These are phyloP conservation scores for Gautieria morchelliformis DNA, from an alignment of 768 basidiomycete species.

Conservation along the genomic window DNA sequence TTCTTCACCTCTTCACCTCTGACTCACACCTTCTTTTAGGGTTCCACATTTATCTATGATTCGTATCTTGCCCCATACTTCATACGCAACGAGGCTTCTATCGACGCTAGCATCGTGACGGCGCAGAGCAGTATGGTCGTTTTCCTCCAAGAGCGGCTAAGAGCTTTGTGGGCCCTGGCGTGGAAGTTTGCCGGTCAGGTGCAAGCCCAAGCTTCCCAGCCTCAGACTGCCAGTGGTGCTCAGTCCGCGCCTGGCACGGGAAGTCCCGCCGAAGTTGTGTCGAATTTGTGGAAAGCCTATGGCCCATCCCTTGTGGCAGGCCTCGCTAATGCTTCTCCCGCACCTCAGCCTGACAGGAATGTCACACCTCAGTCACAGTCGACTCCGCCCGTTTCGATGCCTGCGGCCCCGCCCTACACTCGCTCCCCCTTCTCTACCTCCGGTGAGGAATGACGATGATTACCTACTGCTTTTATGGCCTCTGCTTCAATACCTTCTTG, in stretches of 20 bases:
- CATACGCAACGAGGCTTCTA: slow-evolving; percentile 42
- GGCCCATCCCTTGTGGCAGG: slow-evolving; percentile 30
- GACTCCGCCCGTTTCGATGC: neutral
- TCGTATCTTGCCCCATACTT: slow-evolving; percentile 55
- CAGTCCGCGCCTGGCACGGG: slow-evolving; percentile 17
- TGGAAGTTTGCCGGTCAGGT: slow-evolving; percentile 35
- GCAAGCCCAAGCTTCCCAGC: slow-evolving; percentile 14
- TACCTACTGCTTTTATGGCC: too few species aligned
- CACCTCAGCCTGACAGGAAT: neutral
- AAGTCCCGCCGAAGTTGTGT: slow-evolving; percentile 23
- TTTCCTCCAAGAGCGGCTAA: slow-evolving; percentile 46
- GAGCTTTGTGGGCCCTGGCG: slow-evolving; percentile 38
- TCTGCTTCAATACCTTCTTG: too few species aligned
- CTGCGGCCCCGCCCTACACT: neutral
- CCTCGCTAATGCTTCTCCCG: slow-evolving; percentile 9
- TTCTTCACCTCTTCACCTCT: slow-evolving; percentile 7
- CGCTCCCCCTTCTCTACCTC: neutral
- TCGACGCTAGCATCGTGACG: slow-evolving; percentile 49
- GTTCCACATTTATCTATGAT: slow-evolving; percentile 56
- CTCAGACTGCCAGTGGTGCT: slow-evolving; percentile 11
- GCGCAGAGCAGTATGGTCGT: slow-evolving; percentile 42
- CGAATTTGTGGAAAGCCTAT: slow-evolving; percentile 33
- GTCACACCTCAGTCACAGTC: neutral
- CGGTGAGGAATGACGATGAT: neutral
- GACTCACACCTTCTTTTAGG: slow-evolving; percentile 29